Evolutionary conservation across 164 flowering plant genomes (phyloP), one percentile per base, ranked within the genome.

Genomic region (Chloranthus sessilifolius): DNA sequence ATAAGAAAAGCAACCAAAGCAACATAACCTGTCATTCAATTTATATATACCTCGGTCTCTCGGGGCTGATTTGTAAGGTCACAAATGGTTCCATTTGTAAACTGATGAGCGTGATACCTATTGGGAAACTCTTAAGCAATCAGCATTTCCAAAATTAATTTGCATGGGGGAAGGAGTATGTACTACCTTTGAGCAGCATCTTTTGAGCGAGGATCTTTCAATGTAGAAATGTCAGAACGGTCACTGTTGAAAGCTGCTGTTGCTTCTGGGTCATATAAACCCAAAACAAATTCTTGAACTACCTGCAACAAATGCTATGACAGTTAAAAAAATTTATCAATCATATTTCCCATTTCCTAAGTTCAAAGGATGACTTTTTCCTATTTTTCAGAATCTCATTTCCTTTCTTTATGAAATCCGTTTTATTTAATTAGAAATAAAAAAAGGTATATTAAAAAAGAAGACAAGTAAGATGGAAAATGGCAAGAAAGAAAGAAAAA

Each of bases 191-290:
- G 96, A 50, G 95, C 73, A 55, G 95, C 94, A 78, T 86, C 95
- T 69, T 77, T 86, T 24, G 96, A 81, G 64, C 88, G 95, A 43
- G 96, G 98, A 74, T 92, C 98, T 61, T 86, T 85, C 64, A 82
- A 52, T 28, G 66, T 80, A 34, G 95, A 85, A 50, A 75, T 52
- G 27, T 81, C 95, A 45, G 96, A 86, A 20, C 63, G 75, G 59
- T 86, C 84, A 45, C 76, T 79, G 64, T 83, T 77, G 67, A 72
- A 68, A 33, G 77, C 75, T 59, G 75, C 78, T 35, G 99, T 92
- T 48, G 88, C 91, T 66, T 88, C 95, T 35, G 67, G 75, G 69
- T 88, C 91, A 75, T 73, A 92, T 8, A 54, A 74, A 33, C 99
- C 99, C 69, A 92, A 72, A 49, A 83, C 34, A 75, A 77, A 92